Evolutionary conservation across 192 early-diverging fungal genomes (phyloP).

Genomic region (Podila epicladia): DNA sequence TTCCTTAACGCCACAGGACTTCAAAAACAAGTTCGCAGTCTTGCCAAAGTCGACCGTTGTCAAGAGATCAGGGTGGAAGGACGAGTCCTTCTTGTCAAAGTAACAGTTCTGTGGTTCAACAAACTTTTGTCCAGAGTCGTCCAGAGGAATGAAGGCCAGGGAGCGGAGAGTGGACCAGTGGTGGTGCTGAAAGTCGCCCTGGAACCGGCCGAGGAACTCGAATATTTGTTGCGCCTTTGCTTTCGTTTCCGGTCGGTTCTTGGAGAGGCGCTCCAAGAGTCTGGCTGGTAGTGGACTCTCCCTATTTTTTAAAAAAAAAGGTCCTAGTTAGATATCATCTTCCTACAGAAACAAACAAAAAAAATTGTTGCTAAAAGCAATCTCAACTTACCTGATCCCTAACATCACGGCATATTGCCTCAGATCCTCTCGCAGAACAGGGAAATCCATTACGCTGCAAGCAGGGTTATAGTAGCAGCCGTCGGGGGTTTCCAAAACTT

Average conservation of each 20-base stretch:
- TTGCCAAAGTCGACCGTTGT: slow-evolving; percentile 76
- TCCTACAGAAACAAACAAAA: not conserved
- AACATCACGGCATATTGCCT: slow-evolving; percentile 65
- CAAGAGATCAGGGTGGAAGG: slow-evolving; percentile 63
- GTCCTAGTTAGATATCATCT: too few species aligned
- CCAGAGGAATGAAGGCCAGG: slow-evolving; percentile 73
- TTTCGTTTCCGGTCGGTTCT: slow-evolving; percentile 29
- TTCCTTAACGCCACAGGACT: slow-evolving; percentile 84
- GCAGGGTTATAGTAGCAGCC: slow-evolving; percentile 73
- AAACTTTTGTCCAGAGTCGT: slow-evolving; percentile 40
- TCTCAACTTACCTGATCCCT: slow-evolving; percentile 56
- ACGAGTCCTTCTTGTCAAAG: slow-evolving; percentile 60
- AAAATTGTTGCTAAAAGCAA: not conserved
- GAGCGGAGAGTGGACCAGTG: slow-evolving; percentile 66
- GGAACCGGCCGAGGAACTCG: slow-evolving; percentile 71
- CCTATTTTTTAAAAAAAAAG: not conserved
- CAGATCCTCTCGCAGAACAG: slow-evolving; percentile 66
- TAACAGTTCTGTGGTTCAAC: slow-evolving; percentile 61
- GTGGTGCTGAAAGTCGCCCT: slow-evolving; percentile 61
- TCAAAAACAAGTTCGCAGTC: slow-evolving; percentile 79
- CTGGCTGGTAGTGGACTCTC: slow-evolving; percentile 61
- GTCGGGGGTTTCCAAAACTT: slow-evolving; percentile 60
- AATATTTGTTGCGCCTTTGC: slow-evolving; percentile 66
- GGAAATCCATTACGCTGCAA: slow-evolving; percentile 71
- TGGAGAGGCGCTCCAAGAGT: slow-evolving; percentile 51